Evolutionary conservation across 139 green algal genomes (phyloP).

Genomic region (Microglena sp.): DNA sequence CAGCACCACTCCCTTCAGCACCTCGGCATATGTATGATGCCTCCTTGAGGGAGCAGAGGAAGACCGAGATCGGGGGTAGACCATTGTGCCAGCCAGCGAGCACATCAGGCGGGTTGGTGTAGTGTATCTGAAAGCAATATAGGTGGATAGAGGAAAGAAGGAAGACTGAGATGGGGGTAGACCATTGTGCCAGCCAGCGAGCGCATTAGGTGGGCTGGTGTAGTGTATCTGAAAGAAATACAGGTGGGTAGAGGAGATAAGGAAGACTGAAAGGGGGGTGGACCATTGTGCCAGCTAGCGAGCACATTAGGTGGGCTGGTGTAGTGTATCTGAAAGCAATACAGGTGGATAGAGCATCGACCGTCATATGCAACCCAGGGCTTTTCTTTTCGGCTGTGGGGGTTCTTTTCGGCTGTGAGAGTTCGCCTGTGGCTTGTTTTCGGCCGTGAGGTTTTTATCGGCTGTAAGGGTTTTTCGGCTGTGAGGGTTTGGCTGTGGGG

Average conservation of each 20-base stretch:
- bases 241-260: slow-evolving; percentile 3
- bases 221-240: slow-evolving; percentile 15
- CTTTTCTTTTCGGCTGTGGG: too few relatives aligned
- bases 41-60: slow-evolving; percentile 6
- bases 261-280: neutral
- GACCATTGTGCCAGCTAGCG: slow-evolving; percentile 1
- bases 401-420: too few relatives aligned
- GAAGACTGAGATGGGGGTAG: neutral
- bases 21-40: too few relatives aligned
- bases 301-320: slow-evolving; percentile 2
- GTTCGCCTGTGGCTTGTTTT: too few relatives aligned
- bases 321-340: slow-evolving; percentile 14
- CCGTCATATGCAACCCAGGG: too few relatives aligned
- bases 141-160: slow-evolving; percentile 5
- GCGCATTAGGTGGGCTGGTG: neutral
- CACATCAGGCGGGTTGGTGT: slow-evolving; percentile 2
- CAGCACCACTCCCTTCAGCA: too few relatives aligned
- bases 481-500: too few relatives aligned
- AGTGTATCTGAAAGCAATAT: too few relatives aligned
- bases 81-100: slow-evolving; percentile 6
- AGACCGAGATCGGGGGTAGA: neutral
- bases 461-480: too few relatives aligned
- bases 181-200: slow-evolving; percentile 5
- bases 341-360: too few relatives aligned
- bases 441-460: too few relatives aligned